Conservation (phyloP, 2,329 filamentous ascomycete species). For the Lasiodiplodia sp. region DNA sequence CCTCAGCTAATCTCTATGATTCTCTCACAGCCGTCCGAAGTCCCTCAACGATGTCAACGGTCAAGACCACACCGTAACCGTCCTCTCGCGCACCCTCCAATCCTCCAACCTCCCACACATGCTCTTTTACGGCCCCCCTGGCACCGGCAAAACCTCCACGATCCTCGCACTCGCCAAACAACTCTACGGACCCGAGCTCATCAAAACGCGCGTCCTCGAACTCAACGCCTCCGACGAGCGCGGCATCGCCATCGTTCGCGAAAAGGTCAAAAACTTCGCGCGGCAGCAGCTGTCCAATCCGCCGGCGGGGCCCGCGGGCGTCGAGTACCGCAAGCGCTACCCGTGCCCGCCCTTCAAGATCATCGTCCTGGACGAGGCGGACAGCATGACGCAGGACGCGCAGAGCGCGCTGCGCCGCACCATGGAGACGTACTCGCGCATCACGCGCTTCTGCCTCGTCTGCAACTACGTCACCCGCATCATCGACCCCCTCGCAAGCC, state of each 20-base stretch:
- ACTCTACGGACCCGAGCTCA: slow-evolving; percentile 93
- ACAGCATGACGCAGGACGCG: slow-evolving; percentile 98
- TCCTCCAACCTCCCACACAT: slow-evolving; percentile 98
- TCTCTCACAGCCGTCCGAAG: slow-evolving; percentile 79
- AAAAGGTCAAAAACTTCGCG: slow-evolving; percentile 98
- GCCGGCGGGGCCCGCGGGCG: slow-evolving; percentile 68
- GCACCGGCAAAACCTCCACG: slow-evolving; percentile 97
- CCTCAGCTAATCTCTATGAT: background rate
- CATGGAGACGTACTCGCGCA: slow-evolving; percentile 98
- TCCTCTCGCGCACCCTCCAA: slow-evolving; percentile 91
- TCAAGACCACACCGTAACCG: slow-evolving; percentile 94
- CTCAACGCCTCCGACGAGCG: slow-evolving; percentile 99
- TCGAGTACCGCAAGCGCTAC: slow-evolving; percentile 69
- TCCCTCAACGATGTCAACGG: slow-evolving; percentile 93
- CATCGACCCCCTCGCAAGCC: slow-evolving; percentile 91
- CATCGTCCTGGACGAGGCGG: slow-evolving; percentile 96
- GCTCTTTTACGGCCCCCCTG: slow-evolving; percentile 98
- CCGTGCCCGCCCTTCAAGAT: slow-evolving; percentile 99
- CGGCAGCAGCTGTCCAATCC: slow-evolving; percentile 91
- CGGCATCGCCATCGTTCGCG: slow-evolving; percentile 93
- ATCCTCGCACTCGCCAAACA: slow-evolving; percentile 97
- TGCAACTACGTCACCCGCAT: slow-evolving; percentile 99
- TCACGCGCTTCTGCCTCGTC: slow-evolving; percentile 95
- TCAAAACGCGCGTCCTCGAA: slow-evolving; percentile 94
- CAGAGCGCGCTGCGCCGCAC: slow-evolving; percentile 91